Evolutionary conservation across 1,139 yeast species (phyloP).

Genomic region (Cylindricascospora bacillispora): DNA sequence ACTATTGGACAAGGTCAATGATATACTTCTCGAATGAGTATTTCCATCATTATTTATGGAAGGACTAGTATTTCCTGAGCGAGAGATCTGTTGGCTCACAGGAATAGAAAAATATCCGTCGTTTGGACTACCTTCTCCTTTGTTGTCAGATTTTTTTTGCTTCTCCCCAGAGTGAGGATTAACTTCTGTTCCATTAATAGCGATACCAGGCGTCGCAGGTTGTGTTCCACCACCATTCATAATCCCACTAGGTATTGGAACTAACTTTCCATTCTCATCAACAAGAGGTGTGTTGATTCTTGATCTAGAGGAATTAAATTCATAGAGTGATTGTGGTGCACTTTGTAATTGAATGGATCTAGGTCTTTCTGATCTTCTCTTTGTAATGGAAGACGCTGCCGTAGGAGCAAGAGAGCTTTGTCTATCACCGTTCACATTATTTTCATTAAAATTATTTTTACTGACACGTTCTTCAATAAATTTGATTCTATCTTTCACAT

Average conservation of each 20-base stretch:
- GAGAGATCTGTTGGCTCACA: background rate
- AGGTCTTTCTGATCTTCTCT: constrained; percentile 12
- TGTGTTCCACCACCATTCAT: constrained; percentile 9
- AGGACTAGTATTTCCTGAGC: constrained; percentile 4
- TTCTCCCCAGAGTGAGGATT: too few species aligned
- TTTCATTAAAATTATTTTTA: constrained; percentile 5
- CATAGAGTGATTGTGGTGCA: constrained; percentile 6
- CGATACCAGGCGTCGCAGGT: constrained; percentile 2
- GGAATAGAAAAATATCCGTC: constrained; percentile 28
- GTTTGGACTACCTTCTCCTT: background rate
- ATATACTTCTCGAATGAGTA: background rate
- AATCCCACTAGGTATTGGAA: too few species aligned
- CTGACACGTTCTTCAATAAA: constrained; percentile 23
- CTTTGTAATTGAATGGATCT: constrained; percentile 18
- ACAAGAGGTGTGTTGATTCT: constrained; percentile 25
- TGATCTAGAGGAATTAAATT: constrained; percentile 10
- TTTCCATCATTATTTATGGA: background rate
- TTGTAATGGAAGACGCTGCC: background rate
- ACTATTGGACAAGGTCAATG: constrained; percentile 3
- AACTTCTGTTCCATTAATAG: constrained; percentile 1
- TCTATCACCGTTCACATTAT: constrained; percentile 2
- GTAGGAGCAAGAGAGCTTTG: constrained; percentile 1
- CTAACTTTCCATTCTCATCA: constrained; percentile 27
- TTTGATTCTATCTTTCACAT: constrained; percentile 26
- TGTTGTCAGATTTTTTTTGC: too few species aligned